Conservation (phyloP, 768 basidiomycete genomes). For the Mycena leptocephala region DNA sequence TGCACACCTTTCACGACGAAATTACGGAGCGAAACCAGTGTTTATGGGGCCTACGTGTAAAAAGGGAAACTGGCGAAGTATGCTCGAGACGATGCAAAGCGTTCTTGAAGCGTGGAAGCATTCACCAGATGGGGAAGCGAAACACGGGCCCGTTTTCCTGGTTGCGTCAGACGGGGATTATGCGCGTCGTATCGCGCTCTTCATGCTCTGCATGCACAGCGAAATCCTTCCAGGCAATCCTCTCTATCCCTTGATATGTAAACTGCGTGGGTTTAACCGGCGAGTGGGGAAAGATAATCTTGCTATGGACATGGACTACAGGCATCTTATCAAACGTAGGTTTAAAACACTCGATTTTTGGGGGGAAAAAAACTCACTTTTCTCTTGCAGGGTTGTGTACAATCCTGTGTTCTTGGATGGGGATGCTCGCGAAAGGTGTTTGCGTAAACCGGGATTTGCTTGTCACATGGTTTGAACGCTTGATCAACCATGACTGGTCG, state of each 20-base stretch:
- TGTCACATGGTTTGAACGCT: slow-evolving; percentile 9
- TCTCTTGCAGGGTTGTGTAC: slow-evolving; percentile 29
- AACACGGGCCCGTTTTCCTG: slow-evolving; percentile 31
- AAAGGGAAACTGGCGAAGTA: slow-evolving; percentile 8
- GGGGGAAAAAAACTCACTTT: background rate
- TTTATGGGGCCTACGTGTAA: slow-evolving; percentile 37
- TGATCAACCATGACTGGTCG: slow-evolving; percentile 17
- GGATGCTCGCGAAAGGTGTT: slow-evolving; percentile 31
- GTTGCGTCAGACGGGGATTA: slow-evolving; percentile 40
- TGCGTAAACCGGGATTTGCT: slow-evolving; percentile 31
- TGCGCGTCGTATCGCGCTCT: slow-evolving; percentile 30
- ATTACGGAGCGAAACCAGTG: slow-evolving; percentile 40
- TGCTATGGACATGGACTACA: slow-evolving; percentile 33
- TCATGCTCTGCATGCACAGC: slow-evolving; percentile 29
- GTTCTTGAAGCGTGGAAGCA: slow-evolving; percentile 30
- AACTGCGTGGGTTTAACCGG: slow-evolving; percentile 35
- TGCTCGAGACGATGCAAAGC: background rate
- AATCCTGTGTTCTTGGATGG: slow-evolving; percentile 25
- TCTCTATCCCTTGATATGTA: slow-evolving; percentile 29
- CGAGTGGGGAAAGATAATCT: slow-evolving; percentile 31
- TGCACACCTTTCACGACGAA: slow-evolving; percentile 12
- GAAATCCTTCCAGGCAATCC: slow-evolving; percentile 22
- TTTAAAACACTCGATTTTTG: background rate
- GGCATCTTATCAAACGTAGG: slow-evolving; percentile 39
- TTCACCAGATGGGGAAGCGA: background rate